phyloP scores from a whole-genome alignment of 495 filamentous ascomycete species.

The Daldinia concentrica region DNA sequence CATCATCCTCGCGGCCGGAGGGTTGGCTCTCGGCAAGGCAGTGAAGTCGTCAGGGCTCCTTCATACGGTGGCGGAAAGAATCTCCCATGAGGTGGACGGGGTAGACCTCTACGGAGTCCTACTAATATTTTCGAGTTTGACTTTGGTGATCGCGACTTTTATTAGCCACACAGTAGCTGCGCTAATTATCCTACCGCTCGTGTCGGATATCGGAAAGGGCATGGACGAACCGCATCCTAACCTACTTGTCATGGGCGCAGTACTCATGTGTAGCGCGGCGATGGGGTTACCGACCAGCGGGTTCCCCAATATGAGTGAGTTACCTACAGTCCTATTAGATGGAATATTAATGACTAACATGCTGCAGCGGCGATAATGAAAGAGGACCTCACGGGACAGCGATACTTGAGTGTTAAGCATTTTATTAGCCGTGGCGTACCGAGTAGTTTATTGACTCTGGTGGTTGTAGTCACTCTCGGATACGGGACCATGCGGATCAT shows the following conservation, averaged over 20 bases:
- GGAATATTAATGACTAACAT: conserved; percentile 40
- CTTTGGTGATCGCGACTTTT: conserved; percentile 94
- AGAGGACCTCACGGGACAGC: conserved; percentile 89
- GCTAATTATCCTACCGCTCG: conserved; percentile 91
- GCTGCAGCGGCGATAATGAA: conserved; percentile 94
- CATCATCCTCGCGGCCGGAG: conserved; percentile 96
- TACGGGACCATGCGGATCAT: conserved; percentile 87
- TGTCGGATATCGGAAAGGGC: conserved; percentile 79
- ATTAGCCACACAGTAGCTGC: conserved; percentile 98
- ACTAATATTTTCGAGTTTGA: conserved; percentile 84
- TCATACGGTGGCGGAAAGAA: conserved; percentile 80
- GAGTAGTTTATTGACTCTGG: conserved; percentile 79
- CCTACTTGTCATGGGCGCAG: conserved; percentile 85
- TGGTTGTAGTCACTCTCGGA: conserved; percentile 84
- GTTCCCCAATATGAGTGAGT: conserved; percentile 99
- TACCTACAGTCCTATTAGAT: conserved; percentile 1
- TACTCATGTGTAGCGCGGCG: conserved; percentile 71
- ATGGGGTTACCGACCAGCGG: conserved; percentile 96
- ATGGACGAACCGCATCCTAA: conserved; percentile 94
- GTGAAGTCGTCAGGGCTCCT: conserved; percentile 94
- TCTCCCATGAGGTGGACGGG: conserved; percentile 76
- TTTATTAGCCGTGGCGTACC: conserved; percentile 93
- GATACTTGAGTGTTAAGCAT: conserved; percentile 91
- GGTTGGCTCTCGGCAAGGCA: conserved; percentile 90
- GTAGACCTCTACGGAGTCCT: conserved; percentile 88